Percentiles rank a stretch among this genome's conserved stretches.
These are phyloP conservation scores for Suillus occidentalis DNA, from an alignment of 768 basidiomycete species.

Conservation along the genomic window DNA sequence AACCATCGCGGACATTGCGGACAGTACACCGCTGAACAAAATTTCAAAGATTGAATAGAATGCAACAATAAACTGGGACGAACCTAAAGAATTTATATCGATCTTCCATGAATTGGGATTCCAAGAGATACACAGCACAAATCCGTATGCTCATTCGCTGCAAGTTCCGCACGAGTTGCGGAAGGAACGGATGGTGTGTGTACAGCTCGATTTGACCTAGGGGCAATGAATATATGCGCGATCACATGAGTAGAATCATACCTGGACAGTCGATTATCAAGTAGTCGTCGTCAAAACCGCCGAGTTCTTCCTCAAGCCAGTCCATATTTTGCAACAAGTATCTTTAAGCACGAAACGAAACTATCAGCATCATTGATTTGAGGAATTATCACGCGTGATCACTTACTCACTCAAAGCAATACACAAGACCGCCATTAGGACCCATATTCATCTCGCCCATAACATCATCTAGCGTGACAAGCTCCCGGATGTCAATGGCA, in stretches of 20 bases:
- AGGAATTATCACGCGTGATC: constrained; percentile 13
- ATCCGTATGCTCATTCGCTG: constrained; percentile 77
- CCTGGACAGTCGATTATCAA: constrained; percentile 91
- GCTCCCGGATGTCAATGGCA: constrained; percentile 88
- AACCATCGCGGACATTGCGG: constrained; percentile 99
- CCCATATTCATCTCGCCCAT: constrained; percentile 95
- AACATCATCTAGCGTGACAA: constrained; percentile 91
- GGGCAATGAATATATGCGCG: constrained; percentile 11
- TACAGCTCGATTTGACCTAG: constrained; percentile 97
- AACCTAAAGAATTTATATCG: constrained; percentile 96
- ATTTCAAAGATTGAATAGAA: constrained; percentile 2
- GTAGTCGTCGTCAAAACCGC: constrained; percentile 95
- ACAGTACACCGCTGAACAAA: constrained; percentile 76
- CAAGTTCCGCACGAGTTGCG: constrained; percentile 79
- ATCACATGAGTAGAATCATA: constrained; percentile 30
- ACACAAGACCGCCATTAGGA: constrained; percentile 95
- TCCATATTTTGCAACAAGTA: constrained; percentile 97
- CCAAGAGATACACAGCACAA: constrained; percentile 91
- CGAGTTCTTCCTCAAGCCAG: constrained; percentile 96
- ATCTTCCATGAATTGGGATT: constrained; percentile 99
- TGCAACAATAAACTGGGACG: constrained; percentile 8
- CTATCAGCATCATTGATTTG: neutral
- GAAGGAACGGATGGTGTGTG: constrained; percentile 96
- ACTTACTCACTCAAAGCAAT: constrained; percentile 98
- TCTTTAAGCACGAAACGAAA: constrained; percentile 40